These are phyloP conservation scores for Haplosporangium sp. DNA, from an alignment of 371 early-diverging fungal genomes.

Conservation along the genomic window DNA sequence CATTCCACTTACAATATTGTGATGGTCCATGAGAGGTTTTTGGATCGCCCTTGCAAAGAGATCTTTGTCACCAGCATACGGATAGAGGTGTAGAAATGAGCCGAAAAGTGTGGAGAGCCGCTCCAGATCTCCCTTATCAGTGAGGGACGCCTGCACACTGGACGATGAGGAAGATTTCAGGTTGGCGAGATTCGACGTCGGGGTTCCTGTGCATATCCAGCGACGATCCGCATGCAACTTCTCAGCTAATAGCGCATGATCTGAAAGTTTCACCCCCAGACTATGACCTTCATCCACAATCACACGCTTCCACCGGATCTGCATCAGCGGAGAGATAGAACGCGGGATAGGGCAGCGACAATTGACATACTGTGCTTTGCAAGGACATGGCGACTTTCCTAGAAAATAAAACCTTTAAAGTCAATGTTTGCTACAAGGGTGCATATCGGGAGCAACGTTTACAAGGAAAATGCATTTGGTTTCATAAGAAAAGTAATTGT, in stretches of 20 bases:
- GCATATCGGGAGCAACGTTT: no score
- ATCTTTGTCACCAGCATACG: conserved; percentile 57
- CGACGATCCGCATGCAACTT: conserved; percentile 71
- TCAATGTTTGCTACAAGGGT: background rate
- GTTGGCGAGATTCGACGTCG: conserved; percentile 69
- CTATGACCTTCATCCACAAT: conserved; percentile 83
- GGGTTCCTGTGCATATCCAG: conserved; percentile 83
- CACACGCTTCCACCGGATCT: conserved; percentile 78
- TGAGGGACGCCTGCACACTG: background rate
- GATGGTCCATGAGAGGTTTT: conserved; percentile 20
- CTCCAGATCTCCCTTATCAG: conserved; percentile 51
- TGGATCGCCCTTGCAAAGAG: conserved; percentile 31
- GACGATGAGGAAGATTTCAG: conserved; percentile 23
- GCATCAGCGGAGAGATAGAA: conserved; percentile 69
- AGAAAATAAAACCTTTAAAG: background rate
- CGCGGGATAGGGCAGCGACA: conserved; percentile 21
- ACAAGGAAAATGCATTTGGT: no score
- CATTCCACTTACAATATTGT: conserved; percentile 5
- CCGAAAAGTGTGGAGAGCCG: conserved; percentile 64
- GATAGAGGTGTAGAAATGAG: conserved; percentile 61
- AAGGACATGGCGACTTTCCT: conserved; percentile 15
- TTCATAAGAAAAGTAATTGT: background rate
- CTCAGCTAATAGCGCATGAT: conserved; percentile 62
- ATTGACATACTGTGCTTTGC: conserved; percentile 6
- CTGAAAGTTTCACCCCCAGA: conserved; percentile 59